Conservation (phyloP, 345 rosid species). For the Pelargonium nanum region DNA sequence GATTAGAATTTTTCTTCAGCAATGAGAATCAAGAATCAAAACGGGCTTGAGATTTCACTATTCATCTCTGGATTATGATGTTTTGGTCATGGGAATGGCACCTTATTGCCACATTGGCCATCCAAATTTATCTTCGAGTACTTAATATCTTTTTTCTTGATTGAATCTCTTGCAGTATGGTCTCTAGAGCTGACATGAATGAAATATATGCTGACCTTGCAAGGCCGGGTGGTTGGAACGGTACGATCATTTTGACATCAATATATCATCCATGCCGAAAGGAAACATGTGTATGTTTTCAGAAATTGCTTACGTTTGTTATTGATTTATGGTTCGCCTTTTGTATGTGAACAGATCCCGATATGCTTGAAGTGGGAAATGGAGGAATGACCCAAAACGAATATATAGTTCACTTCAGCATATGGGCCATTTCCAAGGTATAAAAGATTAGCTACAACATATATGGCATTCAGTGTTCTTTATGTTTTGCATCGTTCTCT, state of each 20-base stretch:
- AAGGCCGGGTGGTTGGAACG: conserved; percentile 52
- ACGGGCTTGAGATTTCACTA: too few species aligned
- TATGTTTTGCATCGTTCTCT: not conserved
- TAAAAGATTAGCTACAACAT: not conserved
- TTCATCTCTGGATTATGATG: too few species aligned
- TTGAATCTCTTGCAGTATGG: conserved; percentile 22
- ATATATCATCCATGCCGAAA: not conserved
- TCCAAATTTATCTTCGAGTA: not conserved
- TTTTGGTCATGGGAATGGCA: too few species aligned
- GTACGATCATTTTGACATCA: conserved; percentile 9
- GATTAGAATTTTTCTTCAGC: too few species aligned
- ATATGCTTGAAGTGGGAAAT: conserved; percentile 36
- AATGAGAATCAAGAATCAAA: too few species aligned
- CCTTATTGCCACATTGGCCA: not conserved
- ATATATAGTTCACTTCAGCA: conserved; percentile 26
- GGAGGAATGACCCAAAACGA: conserved; percentile 25
- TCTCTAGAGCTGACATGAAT: conserved; percentile 24
- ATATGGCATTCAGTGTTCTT: too few species aligned
- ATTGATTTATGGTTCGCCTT: not conserved
- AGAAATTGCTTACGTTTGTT: not conserved
- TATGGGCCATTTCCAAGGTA: conserved; percentile 27
- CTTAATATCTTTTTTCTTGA: not conserved
- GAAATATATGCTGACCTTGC: conserved; percentile 40
- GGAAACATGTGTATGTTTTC: not conserved
- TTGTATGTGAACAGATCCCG: conserved; percentile 15